Evolutionary conservation across 768 basidiomycete species (phyloP).

Genomic region (Tephrocybe sp.): DNA sequence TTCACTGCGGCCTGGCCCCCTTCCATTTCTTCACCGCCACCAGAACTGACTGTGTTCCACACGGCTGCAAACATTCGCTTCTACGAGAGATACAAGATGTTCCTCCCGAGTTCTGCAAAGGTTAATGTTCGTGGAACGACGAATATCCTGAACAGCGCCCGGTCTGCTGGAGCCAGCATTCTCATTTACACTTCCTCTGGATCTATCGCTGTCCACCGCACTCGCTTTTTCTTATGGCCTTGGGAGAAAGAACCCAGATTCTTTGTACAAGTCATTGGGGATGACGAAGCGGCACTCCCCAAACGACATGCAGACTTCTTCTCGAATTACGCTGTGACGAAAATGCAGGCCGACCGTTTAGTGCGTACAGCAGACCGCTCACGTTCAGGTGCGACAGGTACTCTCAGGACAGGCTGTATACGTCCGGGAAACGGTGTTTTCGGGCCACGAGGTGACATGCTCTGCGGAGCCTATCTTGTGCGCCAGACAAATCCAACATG

Average conservation of each 20-base stretch:
- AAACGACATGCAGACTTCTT: constrained; percentile 62
- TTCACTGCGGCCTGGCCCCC: constrained; percentile 66
- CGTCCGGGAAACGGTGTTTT: constrained; percentile 80
- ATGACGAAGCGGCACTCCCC: constrained; percentile 55
- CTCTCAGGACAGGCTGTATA: constrained; percentile 68
- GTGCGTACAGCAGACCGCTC: constrained; percentile 39
- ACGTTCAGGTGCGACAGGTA: constrained; percentile 21
- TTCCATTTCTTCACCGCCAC: constrained; percentile 12
- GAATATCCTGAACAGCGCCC: constrained; percentile 64
- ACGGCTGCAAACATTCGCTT: constrained; percentile 79
- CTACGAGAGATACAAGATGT: constrained; percentile 57
- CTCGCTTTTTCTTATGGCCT: constrained; percentile 70
- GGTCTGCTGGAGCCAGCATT: constrained; percentile 50
- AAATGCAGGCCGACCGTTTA: constrained; percentile 52
- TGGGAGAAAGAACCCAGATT: constrained; percentile 62
- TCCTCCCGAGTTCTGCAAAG: constrained; percentile 52
- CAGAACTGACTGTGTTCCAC: constrained; percentile 68
- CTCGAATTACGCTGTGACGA: constrained; percentile 77
- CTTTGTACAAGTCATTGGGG: constrained; percentile 64
- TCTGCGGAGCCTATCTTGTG: constrained; percentile 63
- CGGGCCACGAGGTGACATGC: constrained; percentile 73
- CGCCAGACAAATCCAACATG: constrained; percentile 64
- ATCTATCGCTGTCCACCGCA: constrained; percentile 55
- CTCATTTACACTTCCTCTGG: constrained; percentile 77
- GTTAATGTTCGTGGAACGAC: constrained; percentile 70